phyloP scores from a whole-genome alignment of 108 stramenopile species.

The Cyclotella kingstonii region DNA sequence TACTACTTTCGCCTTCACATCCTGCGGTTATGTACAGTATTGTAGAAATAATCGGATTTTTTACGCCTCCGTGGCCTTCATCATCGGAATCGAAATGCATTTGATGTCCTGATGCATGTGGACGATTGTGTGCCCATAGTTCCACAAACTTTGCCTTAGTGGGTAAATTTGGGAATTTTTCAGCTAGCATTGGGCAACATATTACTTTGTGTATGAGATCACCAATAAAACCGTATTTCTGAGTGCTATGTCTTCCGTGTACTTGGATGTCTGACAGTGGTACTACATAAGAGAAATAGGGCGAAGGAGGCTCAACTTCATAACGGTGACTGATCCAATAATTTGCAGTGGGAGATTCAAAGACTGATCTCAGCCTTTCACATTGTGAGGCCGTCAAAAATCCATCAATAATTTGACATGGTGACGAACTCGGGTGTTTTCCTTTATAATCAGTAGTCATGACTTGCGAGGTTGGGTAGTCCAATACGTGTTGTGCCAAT shows the following conservation, averaged over 20 bases:
- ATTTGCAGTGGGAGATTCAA: slow-evolving; percentile 46
- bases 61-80: slow-evolving; percentile 72
- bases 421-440: slow-evolving; percentile 16
- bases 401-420: slow-evolving; percentile 62
- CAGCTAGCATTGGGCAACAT: slow-evolving; percentile 17
- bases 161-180: slow-evolving; percentile 41
- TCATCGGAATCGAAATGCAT: slow-evolving; percentile 91
- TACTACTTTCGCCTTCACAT: slow-evolving; percentile 14
- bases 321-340: slow-evolving; percentile 79
- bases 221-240: slow-evolving; percentile 46
- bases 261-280: slow-evolving; percentile 36
- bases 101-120: slow-evolving; percentile 88
- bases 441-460: slow-evolving; percentile 1
- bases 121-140: slow-evolving; percentile 93
- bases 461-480: slow-evolving; percentile 47
- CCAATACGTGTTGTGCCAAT: slow-evolving; percentile 57
- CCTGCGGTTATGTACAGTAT: slow-evolving; percentile 60
- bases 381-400: slow-evolving; percentile 56
- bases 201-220: slow-evolving; percentile 43
- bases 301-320: slow-evolving; percentile 71
- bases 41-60: slow-evolving; percentile 79
- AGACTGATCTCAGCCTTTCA: slow-evolving; percentile 45
- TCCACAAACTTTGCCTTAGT: slow-evolving; percentile 57
- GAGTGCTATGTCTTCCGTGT: neutral
- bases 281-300: slow-evolving; percentile 76